Evolutionary conservation across 345 rosid species (phyloP), one percentile per base, ranked within the genome.

Genomic region (Populus davidiana): DNA sequence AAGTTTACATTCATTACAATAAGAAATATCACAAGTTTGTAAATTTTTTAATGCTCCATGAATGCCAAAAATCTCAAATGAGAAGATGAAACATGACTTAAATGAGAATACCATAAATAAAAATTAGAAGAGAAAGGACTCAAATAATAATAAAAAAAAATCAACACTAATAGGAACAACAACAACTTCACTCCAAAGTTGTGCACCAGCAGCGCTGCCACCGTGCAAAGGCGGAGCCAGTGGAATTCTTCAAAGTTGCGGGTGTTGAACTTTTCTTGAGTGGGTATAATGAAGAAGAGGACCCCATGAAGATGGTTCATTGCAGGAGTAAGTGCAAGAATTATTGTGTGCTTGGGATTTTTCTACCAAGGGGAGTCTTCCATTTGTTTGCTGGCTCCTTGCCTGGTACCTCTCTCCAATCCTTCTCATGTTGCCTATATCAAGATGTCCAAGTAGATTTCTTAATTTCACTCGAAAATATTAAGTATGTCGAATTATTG

Each of bases 381-480:
- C n/a, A 82, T 39, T 67, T 82, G 83, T 64, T 82, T 74, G 83
- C 23, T 80, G 36, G 85, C 76, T 50, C 29, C 66, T 38, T 82
- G 16, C 67, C 81, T 70, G 61, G 65, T 39, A 81, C 89, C 5
- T 79, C 79, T 80, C 39, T 18, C 81, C 2, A 77, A 77, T 64
- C 12, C 84, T 9, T 73, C 85, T 21, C 80, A 77, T 64, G 31
- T 79, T 66, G 89, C 76, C 10, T 84, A 38, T 83, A 76, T 79
- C 39, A 79, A 79, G 74, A 70, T 54, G 20, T 74, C 79, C 49
- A 73, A 68, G 8, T 27, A 62, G 72, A 69, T 31, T 35, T 33
- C 1, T 17, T 17, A 27, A 17, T 4, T 65, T 3, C 8, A 9
- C 61, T 23, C 41, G 41, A 38, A 61, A 18, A 61, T 61, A 21